phyloP scores from a whole-genome alignment of 1,284 basidiomycete genomes.

The Cutaneotrichosporon cutaneum region DNA sequence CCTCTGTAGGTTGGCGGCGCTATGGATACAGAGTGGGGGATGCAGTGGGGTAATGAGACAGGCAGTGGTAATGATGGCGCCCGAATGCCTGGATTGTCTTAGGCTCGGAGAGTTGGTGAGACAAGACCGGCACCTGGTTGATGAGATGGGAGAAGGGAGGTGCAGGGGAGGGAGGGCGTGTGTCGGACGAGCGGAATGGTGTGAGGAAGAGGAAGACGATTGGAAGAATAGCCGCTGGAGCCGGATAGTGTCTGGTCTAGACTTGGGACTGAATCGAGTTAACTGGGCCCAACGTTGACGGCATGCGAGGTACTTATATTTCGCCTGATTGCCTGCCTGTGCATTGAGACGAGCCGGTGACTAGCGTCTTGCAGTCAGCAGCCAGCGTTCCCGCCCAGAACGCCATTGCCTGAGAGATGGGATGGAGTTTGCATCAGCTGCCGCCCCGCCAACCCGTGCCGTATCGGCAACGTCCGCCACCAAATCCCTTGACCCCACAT shows the following conservation, averaged over 20 bases:
- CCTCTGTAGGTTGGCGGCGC: too few species aligned
- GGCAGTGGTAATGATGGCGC: background rate
- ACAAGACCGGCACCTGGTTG: background rate
- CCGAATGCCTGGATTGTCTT: background rate
- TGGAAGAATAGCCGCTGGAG: background rate
- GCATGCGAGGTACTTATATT: background rate
- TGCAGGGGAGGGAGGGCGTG: background rate
- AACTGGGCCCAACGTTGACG: background rate
- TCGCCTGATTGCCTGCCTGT: background rate
- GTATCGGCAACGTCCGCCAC: background rate
- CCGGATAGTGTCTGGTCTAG: background rate
- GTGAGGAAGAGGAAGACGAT: background rate
- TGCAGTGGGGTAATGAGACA: background rate
- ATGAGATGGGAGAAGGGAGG: background rate
- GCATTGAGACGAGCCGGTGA: background rate
- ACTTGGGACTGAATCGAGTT: slow-evolving; percentile 1
- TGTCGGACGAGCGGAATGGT: background rate
- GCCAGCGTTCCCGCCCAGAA: background rate
- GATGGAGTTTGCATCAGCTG: background rate
- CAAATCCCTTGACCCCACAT: slow-evolving; percentile 7
- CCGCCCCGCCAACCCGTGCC: background rate
- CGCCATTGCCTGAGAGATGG: background rate
- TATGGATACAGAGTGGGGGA: background rate
- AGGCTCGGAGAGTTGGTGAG: background rate
- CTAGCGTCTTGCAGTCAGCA: background rate